Evolutionary conservation across 805 yeast genomes (phyloP), one percentile per base, ranked within the genome.

Genomic region (Starmerella tilneyi): DNA sequence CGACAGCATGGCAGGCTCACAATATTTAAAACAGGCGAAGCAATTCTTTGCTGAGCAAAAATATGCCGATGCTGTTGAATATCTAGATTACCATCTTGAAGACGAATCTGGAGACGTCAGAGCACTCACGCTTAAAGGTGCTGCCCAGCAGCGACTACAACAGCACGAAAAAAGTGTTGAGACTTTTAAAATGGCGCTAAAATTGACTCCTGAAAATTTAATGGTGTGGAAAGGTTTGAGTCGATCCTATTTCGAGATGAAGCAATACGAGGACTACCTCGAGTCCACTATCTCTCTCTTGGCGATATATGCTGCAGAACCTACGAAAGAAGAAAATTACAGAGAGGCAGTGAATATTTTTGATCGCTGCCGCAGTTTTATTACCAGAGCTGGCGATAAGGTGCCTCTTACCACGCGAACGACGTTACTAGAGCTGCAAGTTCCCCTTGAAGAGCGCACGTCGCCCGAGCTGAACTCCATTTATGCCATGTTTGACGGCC

Each of bases 151-250:
- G 28, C 77, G 76, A 47, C 58, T 57, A 19, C 63, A 53, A 1
- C 60, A 62, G 2, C 62, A 74, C 13, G 59, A 71, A 27, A 76
- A 75, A 41, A 63, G 79, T 73, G 13, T 67, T 64, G 31, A 69
- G 59, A 17, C 76, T 71, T 38, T 62, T 76, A 13, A 57, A 51
- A 15, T 62, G 66, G 52, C 74, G 72, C 52, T 65, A 74, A 19
- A 68, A 63, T 9, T 62, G 71, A 22, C 58, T 63, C 39, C 64
- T 51, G 27, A 57, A 49, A 75, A 79, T 41, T 51, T 76, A 1
- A 60, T 74, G 21, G 94, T 86, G 0, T 88, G 92, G 94, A 84
- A 83, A 56, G 97, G 97, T 1, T 68, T 79, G 48, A 63, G 77
- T 30, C 45, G 50, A 9, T 41, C 60, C 4, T 54, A 56, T 34